phyloP scores from a whole-genome alignment of 2,329 filamentous ascomycete species.

The Purpureocillium lavendulum region DNA sequence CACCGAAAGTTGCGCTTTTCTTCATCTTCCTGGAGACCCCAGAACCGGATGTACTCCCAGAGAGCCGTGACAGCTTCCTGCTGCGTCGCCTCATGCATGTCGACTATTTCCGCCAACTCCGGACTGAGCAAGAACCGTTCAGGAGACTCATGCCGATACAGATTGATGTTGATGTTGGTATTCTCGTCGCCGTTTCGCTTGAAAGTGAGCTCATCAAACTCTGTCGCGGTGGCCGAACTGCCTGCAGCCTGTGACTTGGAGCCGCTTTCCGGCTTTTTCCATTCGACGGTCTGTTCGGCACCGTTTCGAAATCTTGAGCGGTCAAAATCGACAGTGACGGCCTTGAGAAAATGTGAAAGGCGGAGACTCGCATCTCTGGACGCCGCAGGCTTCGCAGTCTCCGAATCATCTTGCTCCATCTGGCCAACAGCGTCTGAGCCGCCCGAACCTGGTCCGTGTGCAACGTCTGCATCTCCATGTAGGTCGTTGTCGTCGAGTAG shows the following conservation, averaged over 20 bases:
- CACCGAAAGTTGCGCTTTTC: conserved; percentile 90
- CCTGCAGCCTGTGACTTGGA: conserved; percentile 35
- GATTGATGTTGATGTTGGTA: conserved; percentile 80
- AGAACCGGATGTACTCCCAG: conserved; percentile 88
- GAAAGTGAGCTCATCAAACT: conserved; percentile 89
- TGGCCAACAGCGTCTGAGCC: conserved; percentile 21
- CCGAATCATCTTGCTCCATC: conserved; percentile 13
- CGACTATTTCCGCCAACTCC: conserved; percentile 73
- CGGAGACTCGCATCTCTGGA: conserved; percentile 40
- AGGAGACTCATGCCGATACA: conserved; percentile 74
- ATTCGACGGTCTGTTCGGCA: conserved; percentile 60
- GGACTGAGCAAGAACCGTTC: conserved; percentile 77
- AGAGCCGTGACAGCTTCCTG: conserved; percentile 84
- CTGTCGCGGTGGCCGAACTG: conserved; percentile 48
- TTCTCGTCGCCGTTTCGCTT: conserved; percentile 90
- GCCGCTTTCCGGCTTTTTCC: conserved; percentile 69
- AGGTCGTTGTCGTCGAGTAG: conserved; percentile 64
- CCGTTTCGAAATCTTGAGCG: conserved; percentile 48
- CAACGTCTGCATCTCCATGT: conserved; percentile 28
- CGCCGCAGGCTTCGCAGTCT: no score
- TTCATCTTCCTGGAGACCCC: conserved; percentile 85
- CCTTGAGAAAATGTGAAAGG: conserved; percentile 75
- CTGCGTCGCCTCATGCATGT: conserved; percentile 78
- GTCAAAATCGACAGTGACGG: conserved; percentile 68
- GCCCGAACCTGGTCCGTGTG: conserved; percentile 21